These are phyloP conservation scores for Xylaria sp. DNA, from an alignment of 495 filamentous ascomycete species.

Conservation along the genomic window DNA sequence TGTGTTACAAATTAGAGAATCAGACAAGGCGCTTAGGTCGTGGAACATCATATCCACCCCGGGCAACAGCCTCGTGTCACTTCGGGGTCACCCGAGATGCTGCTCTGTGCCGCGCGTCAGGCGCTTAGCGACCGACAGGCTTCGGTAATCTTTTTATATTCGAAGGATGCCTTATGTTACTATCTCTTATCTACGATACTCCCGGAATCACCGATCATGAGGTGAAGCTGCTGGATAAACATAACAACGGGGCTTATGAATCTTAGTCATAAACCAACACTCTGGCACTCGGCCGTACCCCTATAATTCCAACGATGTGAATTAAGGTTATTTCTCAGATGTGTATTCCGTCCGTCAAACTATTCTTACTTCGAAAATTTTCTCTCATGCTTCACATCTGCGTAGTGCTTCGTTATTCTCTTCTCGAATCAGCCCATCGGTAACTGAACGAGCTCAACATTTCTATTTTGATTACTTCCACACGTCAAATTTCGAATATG, in stretches of 20 bases:
- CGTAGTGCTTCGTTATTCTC: background rate
- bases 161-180: conserved; percentile 2
- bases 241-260: background rate
- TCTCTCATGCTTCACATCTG: background rate
- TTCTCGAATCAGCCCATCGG: no score
- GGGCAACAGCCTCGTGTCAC: background rate
- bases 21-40: background rate
- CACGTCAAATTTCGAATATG: background rate
- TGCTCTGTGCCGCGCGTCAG: background rate
- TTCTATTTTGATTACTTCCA: background rate
- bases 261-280: background rate
- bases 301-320: background rate
- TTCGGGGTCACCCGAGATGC: background rate
- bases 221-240: background rate
- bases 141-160: background rate
- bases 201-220: conserved; percentile 10
- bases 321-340: background rate
- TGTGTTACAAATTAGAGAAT: background rate
- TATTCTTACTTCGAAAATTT: background rate
- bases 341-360: background rate
- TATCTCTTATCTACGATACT: conserved; percentile 16
- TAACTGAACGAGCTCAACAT: background rate
- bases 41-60: background rate
- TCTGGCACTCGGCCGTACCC: background rate
- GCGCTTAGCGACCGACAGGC: conserved; percentile 8